phyloP scores from a whole-genome alignment of 345 rosid species.

The Eucalyptus brandiana region DNA sequence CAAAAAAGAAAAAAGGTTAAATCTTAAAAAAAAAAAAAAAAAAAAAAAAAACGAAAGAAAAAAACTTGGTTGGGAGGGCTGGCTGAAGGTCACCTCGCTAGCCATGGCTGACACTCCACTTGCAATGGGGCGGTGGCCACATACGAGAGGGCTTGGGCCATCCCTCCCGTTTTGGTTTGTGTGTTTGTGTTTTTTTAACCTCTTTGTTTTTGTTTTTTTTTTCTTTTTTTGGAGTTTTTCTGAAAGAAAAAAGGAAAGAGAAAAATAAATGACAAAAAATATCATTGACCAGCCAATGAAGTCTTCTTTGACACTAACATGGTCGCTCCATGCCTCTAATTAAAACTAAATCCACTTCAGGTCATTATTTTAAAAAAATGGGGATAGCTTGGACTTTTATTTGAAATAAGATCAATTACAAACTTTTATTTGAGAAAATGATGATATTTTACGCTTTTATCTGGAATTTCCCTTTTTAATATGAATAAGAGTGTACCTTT shows the following conservation, averaged over 20 bases:
- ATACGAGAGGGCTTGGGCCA: background rate
- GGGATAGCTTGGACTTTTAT: rapidly evolving
- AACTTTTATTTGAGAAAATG: too few relatives aligned
- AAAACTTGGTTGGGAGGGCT: background rate
- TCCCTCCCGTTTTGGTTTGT: background rate
- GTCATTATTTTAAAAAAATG: too few relatives aligned
- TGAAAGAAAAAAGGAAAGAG: background rate
- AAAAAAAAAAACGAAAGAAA: rapidly evolving
- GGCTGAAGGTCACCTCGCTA: background rate
- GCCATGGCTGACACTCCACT: background rate
- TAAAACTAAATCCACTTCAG: too few relatives aligned
- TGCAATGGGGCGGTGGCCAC: background rate
- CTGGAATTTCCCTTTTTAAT: too few relatives aligned
- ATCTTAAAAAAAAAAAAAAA: background rate
- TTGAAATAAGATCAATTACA: too few relatives aligned
- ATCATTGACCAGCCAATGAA: too few relatives aligned
- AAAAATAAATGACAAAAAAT: background rate
- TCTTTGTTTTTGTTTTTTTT: too few relatives aligned
- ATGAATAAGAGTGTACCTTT: background rate
- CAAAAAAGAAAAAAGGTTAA: too few relatives aligned
- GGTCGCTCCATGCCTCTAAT: too few relatives aligned
- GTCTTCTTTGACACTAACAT: background rate
- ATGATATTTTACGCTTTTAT: too few relatives aligned
- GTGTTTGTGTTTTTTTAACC: too few relatives aligned
- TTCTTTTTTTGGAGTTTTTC: too few relatives aligned